Conservation (phyloP, 139 green algal genomes). For the Chlorella sp. region DNA sequence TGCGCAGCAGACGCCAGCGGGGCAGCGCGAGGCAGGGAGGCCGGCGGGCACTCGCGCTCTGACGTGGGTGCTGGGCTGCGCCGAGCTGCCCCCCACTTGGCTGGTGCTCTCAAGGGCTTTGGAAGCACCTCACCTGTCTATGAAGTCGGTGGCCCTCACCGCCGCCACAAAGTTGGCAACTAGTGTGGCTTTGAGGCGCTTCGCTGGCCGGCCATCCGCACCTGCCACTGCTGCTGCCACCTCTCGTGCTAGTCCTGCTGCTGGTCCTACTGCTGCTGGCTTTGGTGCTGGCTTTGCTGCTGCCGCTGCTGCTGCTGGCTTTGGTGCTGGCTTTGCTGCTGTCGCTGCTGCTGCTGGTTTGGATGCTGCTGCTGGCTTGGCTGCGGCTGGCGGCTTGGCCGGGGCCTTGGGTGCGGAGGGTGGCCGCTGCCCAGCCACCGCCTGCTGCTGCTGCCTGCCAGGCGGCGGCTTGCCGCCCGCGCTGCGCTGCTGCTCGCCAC, state of each 20-base stretch:
- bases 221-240: not conserved
- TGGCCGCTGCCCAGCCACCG: not conserved
- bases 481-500: not conserved
- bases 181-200: slow-evolving; percentile 10
- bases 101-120: no score
- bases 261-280: no score
- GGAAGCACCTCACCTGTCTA: no score
- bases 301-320: no score
- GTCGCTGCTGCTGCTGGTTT: not conserved
- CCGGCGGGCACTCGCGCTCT: no score
- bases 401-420: not conserved
- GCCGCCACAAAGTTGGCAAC: not conserved
- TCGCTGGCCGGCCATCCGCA: not conserved
- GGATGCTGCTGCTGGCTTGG: not conserved
- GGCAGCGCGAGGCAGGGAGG: no score
- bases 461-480: not conserved
- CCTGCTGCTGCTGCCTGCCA: not conserved
- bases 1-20: not conserved
- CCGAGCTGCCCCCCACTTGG: no score
- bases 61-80: no score
- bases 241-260: not conserved
- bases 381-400: not conserved
- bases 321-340: not conserved
- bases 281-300: no score
- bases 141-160: no score